Base-by-base conservation (phyloP, 495 filamentous ascomycete genomes). In the Astrocystis sublimbata region DNA sequence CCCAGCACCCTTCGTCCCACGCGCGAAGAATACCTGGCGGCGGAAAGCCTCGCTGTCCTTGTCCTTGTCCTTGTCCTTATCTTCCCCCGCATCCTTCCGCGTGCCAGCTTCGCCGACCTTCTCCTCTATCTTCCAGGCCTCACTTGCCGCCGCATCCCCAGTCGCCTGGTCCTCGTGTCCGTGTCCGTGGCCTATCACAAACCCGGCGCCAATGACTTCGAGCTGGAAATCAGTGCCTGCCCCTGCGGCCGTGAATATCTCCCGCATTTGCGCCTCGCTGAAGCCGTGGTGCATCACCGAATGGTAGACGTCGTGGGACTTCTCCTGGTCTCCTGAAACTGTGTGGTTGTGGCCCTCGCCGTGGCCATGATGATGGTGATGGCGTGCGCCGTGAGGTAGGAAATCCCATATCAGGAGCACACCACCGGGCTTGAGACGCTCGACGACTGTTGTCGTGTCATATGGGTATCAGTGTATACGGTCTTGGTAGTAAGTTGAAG, bases 401-500 rank as follows among this genome's bases (percentile, higher is more conserved):
- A 92, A 83, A 61, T 92, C 89, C 36, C 87, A 73, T 59, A 92
- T 80, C n/a, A 89, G 56, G 41, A 87, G 74, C 2, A 86, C 84
- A 28, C 88, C 89, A 24, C 84, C 86, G 1, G 81, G 77, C 60
- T 80, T 84, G 42, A 93, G 68, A 9, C 88, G 79, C 67, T 83
- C 75, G 21, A 76, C 81, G 13, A 93, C 60, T 62, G n/a, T 53
- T 28, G 3, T 6, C 57, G 21, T 6, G 45, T 30, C 12, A n/a
- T n/a, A n/a, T n/a, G n/a, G n/a, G 9, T 13, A 4, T 61, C 36
- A 61, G 58, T 21, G 9, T 17, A 26, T 31, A 49, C 17, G 8
- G 24, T 4, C 15, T 49, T 13, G 0, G 12, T n/a, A 28, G 15
- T 49, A 5, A 28, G 6, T 2, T n/a, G 12, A 13, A 13, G 5